These are phyloP conservation scores for Leccinum arenicola DNA, from an alignment of 768 basidiomycete species.

Conservation along the genomic window DNA sequence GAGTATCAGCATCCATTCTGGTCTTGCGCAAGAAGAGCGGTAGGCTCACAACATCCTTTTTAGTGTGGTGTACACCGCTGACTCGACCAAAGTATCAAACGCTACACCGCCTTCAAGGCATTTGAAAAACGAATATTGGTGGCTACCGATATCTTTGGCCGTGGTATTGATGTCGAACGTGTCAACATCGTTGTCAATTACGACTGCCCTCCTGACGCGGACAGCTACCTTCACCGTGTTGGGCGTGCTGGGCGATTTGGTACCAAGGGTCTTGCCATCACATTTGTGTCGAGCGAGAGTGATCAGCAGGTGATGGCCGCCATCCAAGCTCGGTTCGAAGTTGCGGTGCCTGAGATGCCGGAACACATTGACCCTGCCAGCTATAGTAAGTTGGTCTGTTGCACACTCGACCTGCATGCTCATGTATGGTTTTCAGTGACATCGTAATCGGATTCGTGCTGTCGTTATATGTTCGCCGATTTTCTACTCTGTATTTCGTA, in stretches of 20 bases:
- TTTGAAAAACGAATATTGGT: slow-evolving; percentile 99
- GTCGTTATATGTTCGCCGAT: slow-evolving; percentile 7
- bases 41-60: slow-evolving; percentile 37
- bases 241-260: slow-evolving; percentile 99
- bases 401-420: not conserved
- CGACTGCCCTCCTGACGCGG: slow-evolving; percentile 94
- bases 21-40: slow-evolving; percentile 94
- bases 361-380: slow-evolving; percentile 92
- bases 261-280: slow-evolving; percentile 98
- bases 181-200: slow-evolving; percentile 99
- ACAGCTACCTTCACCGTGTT: slow-evolving; percentile 98
- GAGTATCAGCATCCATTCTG: slow-evolving; percentile 95
- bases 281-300: slow-evolving; percentile 88
- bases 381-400: slow-evolving; percentile 69
- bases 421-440: slow-evolving; percentile 33
- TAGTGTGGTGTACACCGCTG: not conserved
- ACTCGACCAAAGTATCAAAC: slow-evolving; percentile 63
- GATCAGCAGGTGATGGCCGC: slow-evolving; percentile 93
- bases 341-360: slow-evolving; percentile 92
- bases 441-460: slow-evolving; percentile 36
- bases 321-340: slow-evolving; percentile 96
- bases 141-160: slow-evolving; percentile 98
- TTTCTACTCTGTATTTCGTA: slow-evolving; percentile 19
- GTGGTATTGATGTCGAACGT: slow-evolving; percentile 99
- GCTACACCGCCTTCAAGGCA: slow-evolving; percentile 97